Conservation (phyloP, 176 grass and related monocot species). For the Oryza glaberrima region DNA sequence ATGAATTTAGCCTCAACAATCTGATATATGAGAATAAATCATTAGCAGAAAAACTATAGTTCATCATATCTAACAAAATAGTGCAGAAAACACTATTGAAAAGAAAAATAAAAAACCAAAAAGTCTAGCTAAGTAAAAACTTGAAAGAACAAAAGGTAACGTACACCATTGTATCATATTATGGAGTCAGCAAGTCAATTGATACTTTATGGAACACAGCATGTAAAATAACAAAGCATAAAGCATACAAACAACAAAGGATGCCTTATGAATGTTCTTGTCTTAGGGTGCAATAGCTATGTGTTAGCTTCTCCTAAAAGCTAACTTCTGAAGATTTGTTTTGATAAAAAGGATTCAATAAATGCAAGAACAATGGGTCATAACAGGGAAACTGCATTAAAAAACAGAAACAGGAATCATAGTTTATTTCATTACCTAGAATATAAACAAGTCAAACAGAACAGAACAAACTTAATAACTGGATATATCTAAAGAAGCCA, state of each 20-base stretch:
- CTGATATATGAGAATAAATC: conserved; percentile 52
- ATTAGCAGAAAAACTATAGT: conserved; percentile 22
- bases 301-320: conserved; percentile 15
- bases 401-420: too few species aligned
- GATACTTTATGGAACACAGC: neutral
- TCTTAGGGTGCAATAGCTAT: conserved; percentile 16
- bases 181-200: conserved; percentile 4
- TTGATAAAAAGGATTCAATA: conserved; percentile 14
- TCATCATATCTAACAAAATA: conserved; percentile 12
- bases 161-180: neutral
- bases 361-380: neutral
- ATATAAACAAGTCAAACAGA: too few species aligned
- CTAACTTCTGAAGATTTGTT: conserved; percentile 6
- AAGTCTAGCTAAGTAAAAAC: neutral
- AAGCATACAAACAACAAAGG: neutral
- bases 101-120: neutral
- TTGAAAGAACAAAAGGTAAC: neutral
- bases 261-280: neutral
- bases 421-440: too few species aligned
- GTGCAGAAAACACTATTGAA: conserved; percentile 7
- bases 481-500: neutral
- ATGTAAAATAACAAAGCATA: neutral
- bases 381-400: too few species aligned
- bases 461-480: too few species aligned
- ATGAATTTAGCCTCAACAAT: conserved; percentile 91